Evolutionary conservation across 2,329 filamentous ascomycete species (phyloP), one percentile per base, ranked within the genome.

Genomic region (Pseudofabraea citricarpa): DNA sequence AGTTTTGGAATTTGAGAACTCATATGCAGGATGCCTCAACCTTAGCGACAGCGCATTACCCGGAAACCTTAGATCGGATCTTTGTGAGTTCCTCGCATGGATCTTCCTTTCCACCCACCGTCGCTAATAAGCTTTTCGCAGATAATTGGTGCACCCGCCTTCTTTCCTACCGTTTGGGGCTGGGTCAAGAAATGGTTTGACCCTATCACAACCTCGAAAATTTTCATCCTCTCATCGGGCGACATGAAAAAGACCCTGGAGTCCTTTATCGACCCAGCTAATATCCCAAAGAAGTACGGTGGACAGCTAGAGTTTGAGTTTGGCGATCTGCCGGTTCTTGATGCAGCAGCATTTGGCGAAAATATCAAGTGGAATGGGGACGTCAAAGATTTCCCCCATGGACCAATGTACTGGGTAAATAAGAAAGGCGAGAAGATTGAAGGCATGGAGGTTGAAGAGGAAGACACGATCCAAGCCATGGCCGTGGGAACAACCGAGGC

Each of bases 111-210:
- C 6, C 22, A 29, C 33, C n/a, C n/a, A n/a, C n/a, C n/a, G n/a
- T n/a, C n/a, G 29, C 44, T 47, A 44, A 51, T 19, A 8, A 3
- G 12, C 15, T 33, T 27, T 40, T 13, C 5, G 3, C 48, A 81
- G 75, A 85, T 97, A 58, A 89, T 96, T 51, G 90, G 90, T 48
- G 91, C 91, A 0, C 91, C 91, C 6, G 70, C 77, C 36, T 95
- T 95, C 75, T 95, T 95, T 71, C 85, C 86, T 39, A 95, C 89
- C 3, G 87, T 95, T 47, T 91, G 90, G 90, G 82, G 87, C 53
- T 95, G 90, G 89, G 78, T 95, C 67, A 95, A 95, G 74, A 84
- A 86, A 59, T 95, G 90, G 90, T 95, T 95, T 59, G 86, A 90
- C 68, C 90, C 90, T 6, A 89, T 90, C 49, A 96, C 91, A 24